These are phyloP conservation scores for Eucalyptus camaldulensis DNA, from an alignment of 345 rosid genomes.

Conservation along the genomic window DNA sequence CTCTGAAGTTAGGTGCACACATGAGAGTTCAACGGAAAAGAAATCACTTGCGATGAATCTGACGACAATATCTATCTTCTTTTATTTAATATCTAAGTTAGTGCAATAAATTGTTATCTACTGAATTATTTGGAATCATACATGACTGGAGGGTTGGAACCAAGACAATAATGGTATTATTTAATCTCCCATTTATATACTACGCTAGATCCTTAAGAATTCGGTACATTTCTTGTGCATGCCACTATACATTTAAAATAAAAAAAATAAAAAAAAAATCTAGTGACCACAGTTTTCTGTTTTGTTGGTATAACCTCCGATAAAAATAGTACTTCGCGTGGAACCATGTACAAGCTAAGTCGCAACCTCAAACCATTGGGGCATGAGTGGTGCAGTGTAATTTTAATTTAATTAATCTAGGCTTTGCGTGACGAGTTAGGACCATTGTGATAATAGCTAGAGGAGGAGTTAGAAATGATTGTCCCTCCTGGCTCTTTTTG, in stretches of 20 bases:
- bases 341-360: not conserved
- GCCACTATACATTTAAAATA: not conserved
- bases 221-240: not conserved
- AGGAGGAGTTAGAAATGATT: not conserved
- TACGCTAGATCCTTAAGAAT: not conserved
- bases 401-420: not conserved
- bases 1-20: not conserved
- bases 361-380: not conserved
- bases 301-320: not conserved
- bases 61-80: not conserved
- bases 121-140: not conserved
- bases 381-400: not conserved
- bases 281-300: not conserved
- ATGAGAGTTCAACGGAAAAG: not conserved
- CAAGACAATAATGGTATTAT: not conserved
- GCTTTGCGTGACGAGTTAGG: not conserved
- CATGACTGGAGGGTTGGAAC: not conserved
- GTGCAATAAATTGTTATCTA: not conserved
- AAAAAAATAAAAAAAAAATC: too few species aligned
- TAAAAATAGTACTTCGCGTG: not conserved
- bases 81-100: not conserved
- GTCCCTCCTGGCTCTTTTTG: not conserved
- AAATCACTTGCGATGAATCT: not conserved
- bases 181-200: not conserved
- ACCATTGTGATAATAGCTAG: not conserved